Base-by-base conservation (phyloP, 2,329 filamentous ascomycete species). In the Microcyclospora pomicola region DNA sequence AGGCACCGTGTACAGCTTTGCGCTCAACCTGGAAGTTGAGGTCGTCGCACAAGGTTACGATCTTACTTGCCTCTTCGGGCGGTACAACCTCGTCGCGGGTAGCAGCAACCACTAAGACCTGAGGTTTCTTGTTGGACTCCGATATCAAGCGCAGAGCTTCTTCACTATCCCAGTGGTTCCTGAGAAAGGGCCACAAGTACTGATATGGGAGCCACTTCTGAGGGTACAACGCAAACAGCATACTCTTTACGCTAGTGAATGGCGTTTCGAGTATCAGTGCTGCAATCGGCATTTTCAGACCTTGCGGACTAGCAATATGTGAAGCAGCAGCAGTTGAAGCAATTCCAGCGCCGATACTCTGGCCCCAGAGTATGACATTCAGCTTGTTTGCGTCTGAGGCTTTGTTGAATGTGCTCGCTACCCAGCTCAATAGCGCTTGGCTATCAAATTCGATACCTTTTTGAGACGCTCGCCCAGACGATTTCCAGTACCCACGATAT, bases 171-270 rank as follows among this genome's bases (percentile, higher is more conserved):
- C 71, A 73, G 33, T 60, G 61, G 39, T 65, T 86, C 47, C 80
- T 68, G 9, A 87, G 64, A 51, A 87, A 86, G 0, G 78, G 79
- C 66, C 75, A 75, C 0, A 88, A 65, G 53, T 87, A 76, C 34
- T 72, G 71, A 54, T 88, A 88, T 0, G 82, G 82, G 6, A 87
- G 63, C 80, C 82, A 87, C 48, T 73, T 81, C 49, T 86, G 80
- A 1, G 82, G 82, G 51, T 87, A 88, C 2, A 88, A 58, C 1
- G 73, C 75, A 31, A 72, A 62, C 5, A 88, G 64, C 80, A 88
- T 85, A 13, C 71, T 72, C 41, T 71, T 68, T 39, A 83, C 71
- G 32, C 75, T 82, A 1, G 77, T 71, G 44, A 86, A 86, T 0
- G 82, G 82, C 0, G 82, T 86, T 53, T 88, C 82, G 2, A 88